These are phyloP conservation scores for Heliamphora pulchella DNA, from an alignment of 179 eudicot genomes.

Conservation along the genomic window DNA sequence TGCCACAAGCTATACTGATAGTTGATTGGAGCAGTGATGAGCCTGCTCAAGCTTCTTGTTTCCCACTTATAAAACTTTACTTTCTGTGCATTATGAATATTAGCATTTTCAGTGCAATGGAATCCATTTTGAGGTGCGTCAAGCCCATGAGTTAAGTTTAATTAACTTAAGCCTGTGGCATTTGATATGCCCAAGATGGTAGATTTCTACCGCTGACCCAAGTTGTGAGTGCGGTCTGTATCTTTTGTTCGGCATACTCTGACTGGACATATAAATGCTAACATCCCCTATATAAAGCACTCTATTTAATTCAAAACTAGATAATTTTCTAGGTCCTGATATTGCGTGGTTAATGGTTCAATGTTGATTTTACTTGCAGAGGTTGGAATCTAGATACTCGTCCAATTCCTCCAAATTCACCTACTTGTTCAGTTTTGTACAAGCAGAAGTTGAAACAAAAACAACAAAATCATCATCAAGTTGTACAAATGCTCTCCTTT, in stretches of 20 bases:
- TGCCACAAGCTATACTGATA: no score
- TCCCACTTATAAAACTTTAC: background rate
- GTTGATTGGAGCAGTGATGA: no score
- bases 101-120: background rate
- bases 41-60: background rate
- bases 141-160: background rate
- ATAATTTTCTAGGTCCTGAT: background rate
- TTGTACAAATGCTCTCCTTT: slow-evolving; percentile 88
- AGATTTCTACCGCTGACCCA: background rate
- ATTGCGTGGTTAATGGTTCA: background rate
- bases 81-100: background rate
- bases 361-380: slow-evolving; percentile 36
- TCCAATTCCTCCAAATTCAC: slow-evolving; percentile 68
- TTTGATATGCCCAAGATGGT: background rate
- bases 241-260: background rate
- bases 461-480: slow-evolving; percentile 87
- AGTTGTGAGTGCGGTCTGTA: background rate
- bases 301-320: background rate
- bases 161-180: background rate
- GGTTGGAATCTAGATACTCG: slow-evolving; percentile 66
- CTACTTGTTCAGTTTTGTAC: slow-evolving; percentile 65
- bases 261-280: no score
- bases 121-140: background rate
- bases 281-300: background rate
- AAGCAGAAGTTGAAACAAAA: slow-evolving; percentile 81